Percentiles rank a stretch among this genome's conserved stretches.
phyloP scores from a whole-genome alignment of 2,329 filamentous ascomycete genomes.

The Colletotrichum sp. region DNA sequence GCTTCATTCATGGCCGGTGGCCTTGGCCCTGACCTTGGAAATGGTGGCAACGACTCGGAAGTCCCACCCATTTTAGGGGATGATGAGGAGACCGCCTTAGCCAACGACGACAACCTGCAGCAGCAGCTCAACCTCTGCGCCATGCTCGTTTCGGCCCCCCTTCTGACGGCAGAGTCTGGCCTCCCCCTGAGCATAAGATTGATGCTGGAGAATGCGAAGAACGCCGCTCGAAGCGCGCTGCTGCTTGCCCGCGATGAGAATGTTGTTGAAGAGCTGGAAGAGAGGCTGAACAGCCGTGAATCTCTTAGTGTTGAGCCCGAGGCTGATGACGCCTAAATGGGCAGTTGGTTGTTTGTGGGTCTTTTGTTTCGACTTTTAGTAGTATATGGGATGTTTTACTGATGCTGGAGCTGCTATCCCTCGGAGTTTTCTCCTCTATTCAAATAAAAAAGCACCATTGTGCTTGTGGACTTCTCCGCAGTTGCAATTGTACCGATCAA shows the following conservation, averaged over 20 bases:
- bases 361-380: neutral
- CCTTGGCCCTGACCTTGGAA: neutral
- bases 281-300: neutral
- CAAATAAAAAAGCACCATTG: neutral
- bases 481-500: accelerated
- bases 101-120: neutral
- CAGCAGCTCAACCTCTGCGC: neutral
- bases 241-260: neutral
- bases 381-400: neutral
- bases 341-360: neutral
- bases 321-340: neutral
- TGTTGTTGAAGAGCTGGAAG: neutral
- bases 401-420: neutral
- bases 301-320: neutral
- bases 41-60: neutral
- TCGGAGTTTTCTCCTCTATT: neutral
- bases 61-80: accelerated
- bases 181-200: neutral
- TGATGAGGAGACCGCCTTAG: neutral
- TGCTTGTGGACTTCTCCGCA: neutral
- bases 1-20: neutral
- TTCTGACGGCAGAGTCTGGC: neutral
- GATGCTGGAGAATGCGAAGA: neutral
- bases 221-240: neutral
- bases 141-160: neutral